Conservation (phyloP, 331 rosid species). For the Arachis monticola region DNA sequence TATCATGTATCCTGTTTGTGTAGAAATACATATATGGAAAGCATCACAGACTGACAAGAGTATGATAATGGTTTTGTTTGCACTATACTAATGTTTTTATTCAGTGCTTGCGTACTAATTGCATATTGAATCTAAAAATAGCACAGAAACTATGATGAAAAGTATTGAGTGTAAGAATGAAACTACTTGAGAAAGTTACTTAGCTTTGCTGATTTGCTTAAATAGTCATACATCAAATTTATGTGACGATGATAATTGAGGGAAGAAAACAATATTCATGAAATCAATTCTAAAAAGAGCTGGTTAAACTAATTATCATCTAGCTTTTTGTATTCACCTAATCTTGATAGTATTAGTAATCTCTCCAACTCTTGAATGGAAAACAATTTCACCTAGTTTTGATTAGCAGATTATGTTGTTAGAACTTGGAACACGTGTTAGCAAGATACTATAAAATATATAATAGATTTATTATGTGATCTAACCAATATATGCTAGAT, state of each 20-base stretch:
- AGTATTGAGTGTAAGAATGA: neutral
- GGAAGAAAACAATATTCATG: neutral
- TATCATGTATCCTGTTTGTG: slow-evolving; percentile 27
- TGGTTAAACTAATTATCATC: slow-evolving; percentile 2
- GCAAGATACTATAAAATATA: too few relatives aligned
- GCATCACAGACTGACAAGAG: neutral
- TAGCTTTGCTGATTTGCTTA: slow-evolving; percentile 5
- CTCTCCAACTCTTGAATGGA: neutral
- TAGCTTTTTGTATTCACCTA: neutral
- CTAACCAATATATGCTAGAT: too few relatives aligned
- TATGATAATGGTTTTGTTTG: slow-evolving; percentile 7
- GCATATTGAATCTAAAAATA: neutral
- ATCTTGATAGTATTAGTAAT: neutral
- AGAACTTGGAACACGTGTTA: too few relatives aligned
- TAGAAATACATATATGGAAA: slow-evolving; percentile 20
- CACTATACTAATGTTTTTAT: slow-evolving; percentile 1
- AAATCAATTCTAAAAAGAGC: neutral
- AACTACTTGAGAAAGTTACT: neutral
- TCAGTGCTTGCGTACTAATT: neutral
- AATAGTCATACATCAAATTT: neutral
- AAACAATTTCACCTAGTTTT: neutral
- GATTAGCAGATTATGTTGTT: neutral
- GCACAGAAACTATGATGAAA: neutral
- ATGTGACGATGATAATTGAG: neutral
- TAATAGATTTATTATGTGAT: too few relatives aligned